A percentile compares a stretch with the other conserved stretches of the same genome.
These are phyloP conservation scores for Thuja plicata DNA, from an alignment of 83 land plant species.

Conservation along the genomic window DNA sequence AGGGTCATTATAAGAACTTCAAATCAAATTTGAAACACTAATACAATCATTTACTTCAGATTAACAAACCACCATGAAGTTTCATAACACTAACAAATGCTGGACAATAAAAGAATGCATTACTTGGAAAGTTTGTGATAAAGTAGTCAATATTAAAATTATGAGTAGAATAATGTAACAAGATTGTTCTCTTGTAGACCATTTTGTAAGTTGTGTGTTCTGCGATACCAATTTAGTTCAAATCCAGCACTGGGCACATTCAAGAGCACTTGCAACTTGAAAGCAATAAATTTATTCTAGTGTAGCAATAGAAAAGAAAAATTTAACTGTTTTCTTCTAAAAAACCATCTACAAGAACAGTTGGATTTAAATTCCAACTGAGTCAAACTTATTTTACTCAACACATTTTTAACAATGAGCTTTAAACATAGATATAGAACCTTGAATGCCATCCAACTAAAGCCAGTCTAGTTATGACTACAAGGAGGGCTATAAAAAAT, in stretches of 20 bases:
- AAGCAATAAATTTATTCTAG: background rate
- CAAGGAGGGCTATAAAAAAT: too few relatives aligned
- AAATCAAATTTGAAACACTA: background rate
- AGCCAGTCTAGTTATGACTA: too few relatives aligned
- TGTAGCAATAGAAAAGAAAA: background rate
- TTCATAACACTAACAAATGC: background rate
- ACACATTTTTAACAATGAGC: background rate
- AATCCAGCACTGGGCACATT: background rate
- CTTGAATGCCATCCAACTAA: too few relatives aligned
- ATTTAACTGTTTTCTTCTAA: background rate
- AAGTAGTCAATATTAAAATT: background rate
- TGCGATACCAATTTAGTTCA: background rate
- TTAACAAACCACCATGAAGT: background rate
- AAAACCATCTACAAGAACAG: background rate
- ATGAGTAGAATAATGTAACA: background rate
- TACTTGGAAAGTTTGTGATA: background rate
- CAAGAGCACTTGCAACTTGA: background rate
- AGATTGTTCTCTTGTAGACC: background rate
- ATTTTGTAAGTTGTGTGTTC: background rate
- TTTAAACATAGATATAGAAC: too few relatives aligned
- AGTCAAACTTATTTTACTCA: background rate
- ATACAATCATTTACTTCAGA: background rate
- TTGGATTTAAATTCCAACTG: background rate
- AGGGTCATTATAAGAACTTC: background rate
- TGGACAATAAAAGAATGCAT: background rate